Percentiles rank a stretch among this genome's conserved stretches.
phyloP scores from a whole-genome alignment of 169 alveolate species.

The Eimeria brunetti region DNA sequence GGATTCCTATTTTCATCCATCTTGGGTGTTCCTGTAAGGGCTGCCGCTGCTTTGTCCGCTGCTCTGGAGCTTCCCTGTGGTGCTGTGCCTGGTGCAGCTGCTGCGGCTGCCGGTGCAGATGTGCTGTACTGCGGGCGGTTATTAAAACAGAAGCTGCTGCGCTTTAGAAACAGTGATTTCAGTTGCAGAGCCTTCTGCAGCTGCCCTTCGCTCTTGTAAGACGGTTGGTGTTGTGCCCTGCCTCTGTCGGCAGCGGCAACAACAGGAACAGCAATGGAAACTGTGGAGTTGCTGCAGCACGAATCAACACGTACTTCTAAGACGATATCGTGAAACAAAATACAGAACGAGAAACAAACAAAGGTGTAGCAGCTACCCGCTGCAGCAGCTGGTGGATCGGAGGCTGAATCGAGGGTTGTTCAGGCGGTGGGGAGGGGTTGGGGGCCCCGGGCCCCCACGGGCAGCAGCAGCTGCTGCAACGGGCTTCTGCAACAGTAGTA shows the following conservation, averaged over 20 bases:
- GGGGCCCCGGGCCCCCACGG: slow-evolving; percentile 47
- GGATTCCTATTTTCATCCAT: slow-evolving; percentile 38
- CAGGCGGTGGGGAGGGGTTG: slow-evolving; percentile 14
- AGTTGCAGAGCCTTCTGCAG: not conserved
- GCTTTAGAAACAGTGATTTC: not conserved
- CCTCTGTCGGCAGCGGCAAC: slow-evolving; percentile 45
- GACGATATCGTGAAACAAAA: not conserved
- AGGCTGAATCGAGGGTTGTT: slow-evolving; percentile 20
- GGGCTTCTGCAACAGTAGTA: not conserved
- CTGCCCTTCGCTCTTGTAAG: not conserved
- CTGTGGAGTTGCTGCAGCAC: not conserved
- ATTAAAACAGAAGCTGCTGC: not conserved
- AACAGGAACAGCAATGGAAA: not conserved
- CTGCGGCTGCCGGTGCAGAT: slow-evolving; percentile 6
- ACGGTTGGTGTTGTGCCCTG: not conserved
- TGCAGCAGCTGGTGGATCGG: not conserved
- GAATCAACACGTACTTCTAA: not conserved
- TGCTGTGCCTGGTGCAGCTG: not conserved
- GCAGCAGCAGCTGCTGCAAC: slow-evolving; percentile 23
- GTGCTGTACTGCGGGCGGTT: not conserved
- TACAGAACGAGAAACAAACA: not conserved
- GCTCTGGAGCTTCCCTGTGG: not conserved
- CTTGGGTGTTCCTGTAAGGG: not conserved
- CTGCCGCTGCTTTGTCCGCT: not conserved
- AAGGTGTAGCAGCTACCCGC: not conserved